Evolutionary conservation across 2,329 filamentous ascomycete species (phyloP), one percentile per base, ranked within the genome.

Genomic region (Ilyonectria destructans): DNA sequence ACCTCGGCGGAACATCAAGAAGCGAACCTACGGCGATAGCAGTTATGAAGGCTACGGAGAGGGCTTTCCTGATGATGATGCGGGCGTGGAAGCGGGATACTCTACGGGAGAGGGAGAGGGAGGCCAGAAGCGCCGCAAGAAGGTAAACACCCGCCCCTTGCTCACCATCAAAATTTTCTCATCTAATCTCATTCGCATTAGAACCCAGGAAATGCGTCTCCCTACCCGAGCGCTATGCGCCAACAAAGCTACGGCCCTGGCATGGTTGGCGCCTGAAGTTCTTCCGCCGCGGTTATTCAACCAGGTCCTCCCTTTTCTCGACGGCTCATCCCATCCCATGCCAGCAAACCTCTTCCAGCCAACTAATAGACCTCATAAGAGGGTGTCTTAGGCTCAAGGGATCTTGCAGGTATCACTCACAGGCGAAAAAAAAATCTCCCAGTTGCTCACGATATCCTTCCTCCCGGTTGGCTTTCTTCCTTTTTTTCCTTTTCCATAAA

Each of bases 1-100:
- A 62, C 89, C 91, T 37, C 90, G 91, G 73, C 87, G 93, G 55
- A 84, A 86, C 62, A 86, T 89, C 69, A 93, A 92, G 83, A 95
- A 95, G 85, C 88, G 93, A 55, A 89, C 90, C 69, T 95, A 95
- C 77, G 90, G 91, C 45, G 93, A 95, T 71, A 88, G 86, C 74
- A 93, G 91, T 75, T 95, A 89, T 76, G 90, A 92, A 75, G 92
- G 93, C 48, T 95, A 95, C 75, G 88, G 89, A 51, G 92, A 94
- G 72, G 90, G 91, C 37, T 94, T 86, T 72, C 87, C 87, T 10
- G 92, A 94, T 69, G 91, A 93, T 71, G 92, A 92, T 69, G 80
- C 78, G 9, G 89, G 86, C 51, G 77, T 79, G 63, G 90, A 88
- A 13, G 84, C 83, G 17, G 89, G 88, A n/a, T 91, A 94, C 76